These are phyloP conservation scores for Erodium maritimum DNA, from an alignment of 345 rosid species.

Conservation along the genomic window DNA sequence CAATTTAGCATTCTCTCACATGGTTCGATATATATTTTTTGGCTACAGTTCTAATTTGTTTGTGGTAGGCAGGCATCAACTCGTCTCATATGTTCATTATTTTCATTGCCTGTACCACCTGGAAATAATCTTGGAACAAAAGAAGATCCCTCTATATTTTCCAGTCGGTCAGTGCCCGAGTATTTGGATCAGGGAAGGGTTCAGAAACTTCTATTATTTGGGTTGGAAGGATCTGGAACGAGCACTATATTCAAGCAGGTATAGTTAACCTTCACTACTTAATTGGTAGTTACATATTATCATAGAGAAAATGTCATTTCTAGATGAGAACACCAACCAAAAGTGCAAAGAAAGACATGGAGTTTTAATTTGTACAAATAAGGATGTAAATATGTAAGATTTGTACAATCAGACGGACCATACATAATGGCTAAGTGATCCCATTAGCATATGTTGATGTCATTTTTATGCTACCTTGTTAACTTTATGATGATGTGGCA, in stretches of 20 bases:
- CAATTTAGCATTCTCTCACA: no score
- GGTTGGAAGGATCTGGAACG: constrained; percentile 50
- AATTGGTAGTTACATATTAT: no score
- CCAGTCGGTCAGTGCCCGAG: constrained; percentile 30
- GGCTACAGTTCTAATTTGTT: constrained; percentile 19
- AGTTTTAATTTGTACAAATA: no score
- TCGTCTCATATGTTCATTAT: constrained; percentile 39
- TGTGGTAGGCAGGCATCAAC: constrained; percentile 54
- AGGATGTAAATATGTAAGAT: no score
- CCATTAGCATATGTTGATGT: no score
- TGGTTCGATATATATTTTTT: constrained; percentile 12
- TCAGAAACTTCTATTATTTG: constrained; percentile 46
- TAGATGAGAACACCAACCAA: no score
- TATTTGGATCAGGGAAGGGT: constrained; percentile 41
- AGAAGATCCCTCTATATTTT: constrained; percentile 26
- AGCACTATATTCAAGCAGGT: constrained; percentile 64
- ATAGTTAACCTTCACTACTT: not conserved
- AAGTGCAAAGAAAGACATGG: no score
- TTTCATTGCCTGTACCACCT: constrained; percentile 52
- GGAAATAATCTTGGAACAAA: constrained; percentile 25
- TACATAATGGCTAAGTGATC: no score
- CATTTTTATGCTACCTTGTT: no score
- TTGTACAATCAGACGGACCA: no score
- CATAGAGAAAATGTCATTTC: no score
- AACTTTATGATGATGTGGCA: no score